Conservation (phyloP, 768 basidiomycete genomes). For the Sarcodon sp. region DNA sequence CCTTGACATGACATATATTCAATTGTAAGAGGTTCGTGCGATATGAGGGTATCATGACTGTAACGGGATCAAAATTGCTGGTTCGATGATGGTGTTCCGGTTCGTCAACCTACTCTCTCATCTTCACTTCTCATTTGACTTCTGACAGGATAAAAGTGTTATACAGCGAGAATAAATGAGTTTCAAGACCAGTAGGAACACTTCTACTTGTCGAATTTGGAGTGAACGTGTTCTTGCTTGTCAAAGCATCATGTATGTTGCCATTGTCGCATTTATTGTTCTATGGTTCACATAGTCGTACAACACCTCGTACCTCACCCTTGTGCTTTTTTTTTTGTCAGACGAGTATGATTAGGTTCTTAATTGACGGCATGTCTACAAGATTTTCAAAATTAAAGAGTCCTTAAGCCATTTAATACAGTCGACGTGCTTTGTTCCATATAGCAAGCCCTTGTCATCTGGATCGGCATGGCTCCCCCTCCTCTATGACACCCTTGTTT, state of each 20-base stretch:
- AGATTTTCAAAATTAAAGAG: constrained; percentile 21
- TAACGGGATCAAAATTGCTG: constrained; percentile 37
- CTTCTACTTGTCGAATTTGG: constrained; percentile 31
- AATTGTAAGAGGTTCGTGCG: constrained; percentile 18
- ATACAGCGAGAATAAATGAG: constrained; percentile 14
- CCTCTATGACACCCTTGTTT: constrained; percentile 22
- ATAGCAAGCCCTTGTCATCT: constrained; percentile 9
- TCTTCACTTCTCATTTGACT: background rate
- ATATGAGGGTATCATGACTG: constrained; percentile 28
- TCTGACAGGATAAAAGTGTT: constrained; percentile 13
- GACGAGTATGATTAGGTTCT: constrained; percentile 1
- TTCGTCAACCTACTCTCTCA: constrained; percentile 7
- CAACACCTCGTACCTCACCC: constrained; percentile 8
- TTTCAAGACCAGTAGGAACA: constrained; percentile 10
- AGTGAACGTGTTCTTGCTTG: constrained; percentile 43
- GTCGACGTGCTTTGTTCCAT: constrained; percentile 7
- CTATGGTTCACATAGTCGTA: constrained; percentile 22
- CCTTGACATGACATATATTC: background rate
- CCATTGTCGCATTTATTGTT: background rate
- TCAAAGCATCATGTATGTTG: constrained; percentile 13
- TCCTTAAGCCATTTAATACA: constrained; percentile 3
- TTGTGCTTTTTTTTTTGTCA: constrained; percentile 18
- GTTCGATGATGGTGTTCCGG: constrained; percentile 48
- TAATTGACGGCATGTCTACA: background rate
- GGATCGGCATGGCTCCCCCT: constrained; percentile 29